These are phyloP conservation scores for Brassica hybrid DNA, from an alignment of 441 rosid genomes.

Conservation along the genomic window DNA sequence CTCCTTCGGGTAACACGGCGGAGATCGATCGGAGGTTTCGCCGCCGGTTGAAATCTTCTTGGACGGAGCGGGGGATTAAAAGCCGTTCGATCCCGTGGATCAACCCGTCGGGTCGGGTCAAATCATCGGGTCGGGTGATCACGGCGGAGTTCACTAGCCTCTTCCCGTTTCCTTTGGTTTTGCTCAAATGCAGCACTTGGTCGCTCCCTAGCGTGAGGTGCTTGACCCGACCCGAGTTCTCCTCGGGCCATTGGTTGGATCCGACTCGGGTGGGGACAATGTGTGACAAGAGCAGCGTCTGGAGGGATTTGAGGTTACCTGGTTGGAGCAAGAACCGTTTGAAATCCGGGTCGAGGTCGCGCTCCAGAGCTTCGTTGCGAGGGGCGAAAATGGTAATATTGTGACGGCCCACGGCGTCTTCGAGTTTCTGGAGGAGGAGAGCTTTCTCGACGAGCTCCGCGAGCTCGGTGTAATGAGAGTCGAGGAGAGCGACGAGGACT, in stretches of 20 bases:
- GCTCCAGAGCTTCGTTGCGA: constrained; percentile 71
- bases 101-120: constrained; percentile 65
- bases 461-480: constrained; percentile 72
- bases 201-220: constrained; percentile 50
- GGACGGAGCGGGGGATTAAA: constrained; percentile 61
- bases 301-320: constrained; percentile 64
- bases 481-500: constrained; percentile 69
- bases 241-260: constrained; percentile 49
- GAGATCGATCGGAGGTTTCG: constrained; percentile 59
- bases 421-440: constrained; percentile 61
- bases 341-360: constrained; percentile 72
- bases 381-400: constrained; percentile 76
- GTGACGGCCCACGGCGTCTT: constrained; percentile 60
- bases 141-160: constrained; percentile 47
- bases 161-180: constrained; percentile 35
- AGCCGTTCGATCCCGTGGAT: constrained; percentile 70
- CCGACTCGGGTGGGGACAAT: constrained; percentile 57
- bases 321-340: constrained; percentile 74
- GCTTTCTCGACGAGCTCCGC: constrained; percentile 76
- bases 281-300: constrained; percentile 60
- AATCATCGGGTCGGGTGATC: constrained; percentile 50
- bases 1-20: constrained; percentile 67
- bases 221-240: constrained; percentile 32
- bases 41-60: constrained; percentile 62
- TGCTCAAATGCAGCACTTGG: constrained; percentile 43